Evolutionary conservation across 2,329 filamentous ascomycete species (phyloP).

Genomic region (Xylariomycetidae sp.): DNA sequence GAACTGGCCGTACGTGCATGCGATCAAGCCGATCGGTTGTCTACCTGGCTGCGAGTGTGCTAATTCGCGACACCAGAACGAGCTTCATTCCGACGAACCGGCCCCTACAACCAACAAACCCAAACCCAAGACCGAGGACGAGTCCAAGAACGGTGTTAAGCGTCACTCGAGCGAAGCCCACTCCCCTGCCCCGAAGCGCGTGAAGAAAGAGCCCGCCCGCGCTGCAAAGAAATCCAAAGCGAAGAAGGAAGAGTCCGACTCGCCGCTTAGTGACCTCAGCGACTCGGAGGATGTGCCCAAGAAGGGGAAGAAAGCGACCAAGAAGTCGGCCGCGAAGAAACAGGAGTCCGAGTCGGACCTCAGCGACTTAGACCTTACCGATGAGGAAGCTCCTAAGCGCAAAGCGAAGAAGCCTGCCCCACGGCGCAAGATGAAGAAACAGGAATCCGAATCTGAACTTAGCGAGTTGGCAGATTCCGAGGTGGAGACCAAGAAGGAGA

Average conservation of each 20-base stretch:
- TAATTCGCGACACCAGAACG: conserved; percentile 13
- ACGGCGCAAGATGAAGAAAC: conserved; percentile 15
- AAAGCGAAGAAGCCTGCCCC: conserved; percentile 10
- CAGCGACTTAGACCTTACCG: conserved; percentile 16
- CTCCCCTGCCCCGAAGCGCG: conserved; percentile 33
- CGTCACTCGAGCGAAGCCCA: conserved; percentile 27
- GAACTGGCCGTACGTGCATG: conserved; percentile 42
- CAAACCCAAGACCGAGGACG: conserved; percentile 11
- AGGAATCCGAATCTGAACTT: conserved; percentile 14
- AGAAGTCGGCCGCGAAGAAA: conserved; percentile 13
- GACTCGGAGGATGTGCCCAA: conserved; percentile 18
- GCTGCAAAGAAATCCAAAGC: conserved; percentile 23
- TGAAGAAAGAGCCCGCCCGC: conserved; percentile 24
- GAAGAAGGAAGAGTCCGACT: conserved; percentile 25
- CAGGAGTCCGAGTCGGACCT: conserved; percentile 14
- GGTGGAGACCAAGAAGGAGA: conserved; percentile 19
- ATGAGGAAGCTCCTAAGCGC: conserved; percentile 14
- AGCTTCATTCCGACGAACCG: conserved; percentile 11
- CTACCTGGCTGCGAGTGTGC: neutral
- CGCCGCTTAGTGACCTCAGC: conserved; percentile 23
- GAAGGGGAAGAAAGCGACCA: conserved; percentile 10
- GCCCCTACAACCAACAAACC: conserved; percentile 8
- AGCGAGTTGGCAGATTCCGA: conserved; percentile 20
- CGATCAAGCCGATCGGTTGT: neutral
- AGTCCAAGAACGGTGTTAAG: conserved; percentile 23